Evolutionary conservation across 495 filamentous ascomycete species (phyloP), one percentile per base, ranked within the genome.

Genomic region (Neurospora sp.): DNA sequence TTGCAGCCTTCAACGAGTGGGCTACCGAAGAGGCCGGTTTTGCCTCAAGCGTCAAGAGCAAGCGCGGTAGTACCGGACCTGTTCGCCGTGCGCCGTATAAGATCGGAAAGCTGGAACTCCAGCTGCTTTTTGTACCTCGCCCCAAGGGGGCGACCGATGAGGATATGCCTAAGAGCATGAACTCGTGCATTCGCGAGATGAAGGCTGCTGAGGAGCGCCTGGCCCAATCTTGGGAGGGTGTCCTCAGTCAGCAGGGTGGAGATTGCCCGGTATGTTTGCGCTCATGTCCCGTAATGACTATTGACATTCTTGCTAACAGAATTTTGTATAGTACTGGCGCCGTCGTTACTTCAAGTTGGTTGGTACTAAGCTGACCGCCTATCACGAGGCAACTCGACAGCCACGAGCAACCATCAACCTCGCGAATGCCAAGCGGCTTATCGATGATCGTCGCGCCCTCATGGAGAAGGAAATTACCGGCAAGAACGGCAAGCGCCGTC

Each of bases 121-220:
- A 98, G 83, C 85, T 98, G 7, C 84, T 98, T 7, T 99, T 96
- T 78, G 94, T 99, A 2, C 96, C 96, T 1, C 95, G 93, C 77
- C 94, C 96, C 0, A 92, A 92, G 84, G 92, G 91, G 54, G 87
- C 90, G n/a, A 90, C 90, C 72, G 94, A 98, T 73, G 94, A 97
- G 39, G 96, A 98, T 75, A 97, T 98, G 92, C 96, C 96, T 19
- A 97, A 97, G 89, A 98, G 94, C 82, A 97, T 99, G 93, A 95
- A 92, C 79, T 90, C 91, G 48, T 96, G 93, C 79, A 92, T 98
- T 74, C 87, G 96, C 15, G 95, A 98, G 84, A 88, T 99, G 84
- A 92, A 91, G 76, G 93, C 95, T 54, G 94, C 94, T 11, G 93
- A 96, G 78, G 90, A 89, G 76, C 85, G 90, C 71, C 86, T 90